phyloP scores from a whole-genome alignment of 1,284 basidiomycete species.

The Pseudozyma sp. region DNA sequence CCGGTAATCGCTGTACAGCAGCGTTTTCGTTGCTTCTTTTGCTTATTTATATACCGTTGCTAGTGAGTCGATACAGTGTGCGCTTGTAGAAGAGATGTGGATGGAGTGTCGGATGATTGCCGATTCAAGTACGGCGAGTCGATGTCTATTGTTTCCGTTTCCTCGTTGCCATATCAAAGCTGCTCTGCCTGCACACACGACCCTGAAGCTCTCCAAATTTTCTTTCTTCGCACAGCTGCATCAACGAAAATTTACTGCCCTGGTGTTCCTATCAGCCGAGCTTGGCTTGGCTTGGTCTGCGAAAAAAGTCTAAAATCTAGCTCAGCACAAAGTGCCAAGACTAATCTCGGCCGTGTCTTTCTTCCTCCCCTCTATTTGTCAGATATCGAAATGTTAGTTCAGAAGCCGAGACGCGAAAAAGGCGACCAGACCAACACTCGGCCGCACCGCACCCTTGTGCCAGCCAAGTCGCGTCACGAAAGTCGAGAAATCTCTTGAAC shows the following conservation, averaged over 20 bases:
- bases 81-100: background rate
- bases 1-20: too few species aligned
- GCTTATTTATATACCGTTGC: too few species aligned
- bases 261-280: background rate
- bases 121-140: background rate
- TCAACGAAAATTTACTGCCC: background rate
- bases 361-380: background rate
- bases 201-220: conserved; percentile 32
- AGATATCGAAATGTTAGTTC: conserved; percentile 6
- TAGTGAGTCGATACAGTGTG: background rate
- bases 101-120: background rate
- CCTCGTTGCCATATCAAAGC: too few species aligned
- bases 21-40: too few species aligned
- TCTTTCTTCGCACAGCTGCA: conserved; percentile 6
- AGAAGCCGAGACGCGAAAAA: conserved; percentile 12
- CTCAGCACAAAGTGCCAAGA: background rate
- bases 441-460: conserved; percentile 5
- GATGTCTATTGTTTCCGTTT: too few species aligned
- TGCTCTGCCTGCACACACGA: conserved; percentile 4
- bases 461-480: conserved; percentile 39
- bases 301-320: conserved; percentile 17
- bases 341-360: conserved; percentile 12
- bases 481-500: background rate
- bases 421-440: conserved; percentile 32
- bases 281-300: background rate